Percentiles rank a stretch among this genome's conserved stretches.
These are phyloP conservation scores for Pugionium cornutum DNA, from an alignment of 345 rosid genomes.

Conservation along the genomic window DNA sequence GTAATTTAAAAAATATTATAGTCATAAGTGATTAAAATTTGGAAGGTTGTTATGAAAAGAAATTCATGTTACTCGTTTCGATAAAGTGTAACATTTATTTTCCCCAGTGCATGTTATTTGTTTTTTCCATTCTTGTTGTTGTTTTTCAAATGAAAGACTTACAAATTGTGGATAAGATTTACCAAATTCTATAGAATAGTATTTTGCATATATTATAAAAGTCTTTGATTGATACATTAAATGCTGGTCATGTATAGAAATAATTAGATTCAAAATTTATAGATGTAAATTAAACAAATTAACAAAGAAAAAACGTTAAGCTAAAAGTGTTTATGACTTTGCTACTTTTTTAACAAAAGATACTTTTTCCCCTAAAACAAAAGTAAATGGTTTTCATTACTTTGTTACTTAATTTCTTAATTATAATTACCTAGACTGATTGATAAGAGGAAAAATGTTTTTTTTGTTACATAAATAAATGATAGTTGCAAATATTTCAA, in stretches of 20 bases:
- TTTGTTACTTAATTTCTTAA: no score
- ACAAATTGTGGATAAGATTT: slow-evolving; percentile 2
- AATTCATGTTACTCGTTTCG: slow-evolving; percentile 6
- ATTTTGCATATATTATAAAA: background rate
- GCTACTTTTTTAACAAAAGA: no score
- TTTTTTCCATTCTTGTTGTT: background rate
- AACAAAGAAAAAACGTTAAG: no score
- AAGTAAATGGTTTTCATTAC: no score
- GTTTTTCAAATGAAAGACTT: background rate
- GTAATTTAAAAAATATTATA: no score
- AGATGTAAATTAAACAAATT: no score
- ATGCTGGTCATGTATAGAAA: slow-evolving; percentile 1
- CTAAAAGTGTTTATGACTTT: no score
- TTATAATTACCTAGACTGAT: no score
- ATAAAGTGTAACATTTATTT: background rate
- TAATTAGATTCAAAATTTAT: slow-evolving; percentile 1
- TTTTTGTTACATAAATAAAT: no score
- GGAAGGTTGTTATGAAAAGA: background rate
- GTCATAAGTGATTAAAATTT: background rate
- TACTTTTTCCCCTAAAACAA: no score
- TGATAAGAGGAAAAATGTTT: no score
- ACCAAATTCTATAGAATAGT: background rate
- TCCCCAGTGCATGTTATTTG: slow-evolving; percentile 5
- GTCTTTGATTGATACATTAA: background rate
- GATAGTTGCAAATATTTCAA: no score